Base-by-base conservation (phyloP, 2,329 filamentous ascomycete species). In the Epichloe uncinata region DNA sequence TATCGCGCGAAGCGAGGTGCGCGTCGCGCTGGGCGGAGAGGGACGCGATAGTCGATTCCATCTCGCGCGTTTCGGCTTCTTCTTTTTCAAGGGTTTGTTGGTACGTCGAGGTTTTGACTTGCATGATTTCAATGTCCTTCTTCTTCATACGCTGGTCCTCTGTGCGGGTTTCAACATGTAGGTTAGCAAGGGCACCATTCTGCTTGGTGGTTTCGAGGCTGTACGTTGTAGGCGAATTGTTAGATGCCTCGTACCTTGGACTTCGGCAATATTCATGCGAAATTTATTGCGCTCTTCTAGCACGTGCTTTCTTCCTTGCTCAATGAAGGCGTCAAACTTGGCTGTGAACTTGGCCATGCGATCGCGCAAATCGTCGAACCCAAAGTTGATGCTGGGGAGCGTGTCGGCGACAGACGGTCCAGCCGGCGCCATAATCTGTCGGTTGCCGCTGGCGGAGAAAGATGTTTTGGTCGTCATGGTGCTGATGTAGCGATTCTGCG, bases 201-300 rank as follows among this genome's bases (percentile, higher is more conserved):
- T 41, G 16, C 16, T 41, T 18, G 3, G 38, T 12, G 13, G 35
- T 5, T 1, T 3, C 3, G 13, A 38, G 36, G 36, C 37, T 38
- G 11, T 30, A 22, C 12, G 9, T 13, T 8, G 12, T 30, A 13
- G 41, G 18, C 7, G 12, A 26, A 2, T 26, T 3, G 16, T 8
- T 11, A 9, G 18, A 12, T 22, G n/a, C 18, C 38, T 44, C 71
- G 49, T 74, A 95, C 91, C 91, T 72, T 95, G 85, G 36, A 95
- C 70, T 66, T 97, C 93, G 43, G 88, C 85, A 26, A 97, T 73
- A 60, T 86, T 94, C 72, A 93, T 85, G 55, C 86, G 85, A 63
- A 96, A 98, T 54, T 94, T 84, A 62, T 96, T 97, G 62, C 89
- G 81, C 72, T 97, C 90, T 61, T 96, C 89, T 7, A 97, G 67